Conservation (phyloP, 139 green algal genomes). For the Medakamo hakoo region DNA sequence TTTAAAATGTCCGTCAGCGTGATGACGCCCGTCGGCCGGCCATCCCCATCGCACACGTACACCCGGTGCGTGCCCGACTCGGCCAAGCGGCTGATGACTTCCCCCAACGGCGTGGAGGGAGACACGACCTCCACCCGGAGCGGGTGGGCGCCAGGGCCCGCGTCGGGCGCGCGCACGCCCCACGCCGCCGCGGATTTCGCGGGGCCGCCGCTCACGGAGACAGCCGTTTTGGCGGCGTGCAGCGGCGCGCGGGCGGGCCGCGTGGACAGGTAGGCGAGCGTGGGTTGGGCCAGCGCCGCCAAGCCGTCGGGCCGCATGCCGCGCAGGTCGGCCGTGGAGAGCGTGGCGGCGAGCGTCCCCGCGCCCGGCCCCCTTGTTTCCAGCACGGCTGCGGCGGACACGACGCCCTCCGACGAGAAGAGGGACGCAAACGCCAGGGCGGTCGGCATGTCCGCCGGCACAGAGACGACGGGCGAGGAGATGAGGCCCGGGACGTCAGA, state of each 20-base stretch:
- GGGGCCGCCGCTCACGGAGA: no score
- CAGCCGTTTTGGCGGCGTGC: no score
- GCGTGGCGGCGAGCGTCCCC: neutral
- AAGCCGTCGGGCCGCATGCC: neutral
- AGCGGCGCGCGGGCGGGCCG: neutral
- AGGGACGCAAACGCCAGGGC: neutral
- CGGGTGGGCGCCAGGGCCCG: neutral
- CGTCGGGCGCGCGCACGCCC: neutral
- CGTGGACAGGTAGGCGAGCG: neutral
- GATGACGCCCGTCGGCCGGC: conserved; percentile 1
- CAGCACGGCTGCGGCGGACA: neutral
- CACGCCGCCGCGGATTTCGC: neutral
- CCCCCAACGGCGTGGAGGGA: neutral
- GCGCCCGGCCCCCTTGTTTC: neutral
- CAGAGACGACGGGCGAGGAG: no score
- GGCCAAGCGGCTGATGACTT: neutral
- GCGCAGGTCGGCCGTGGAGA: neutral
- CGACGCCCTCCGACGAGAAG: neutral
- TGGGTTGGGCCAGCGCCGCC: neutral
- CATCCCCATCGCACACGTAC: conserved; percentile 2
- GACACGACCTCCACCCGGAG: neutral
- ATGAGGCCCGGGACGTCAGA: no score
- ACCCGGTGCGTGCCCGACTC: neutral
- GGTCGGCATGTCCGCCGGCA: neutral
- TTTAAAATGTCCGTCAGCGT: conserved; percentile 2